A percentile compares a stretch with the other conserved stretches of the same genome.
Conservation (phyloP, 1,139 yeast species). For the Sugiyamaella paludigena region DNA sequence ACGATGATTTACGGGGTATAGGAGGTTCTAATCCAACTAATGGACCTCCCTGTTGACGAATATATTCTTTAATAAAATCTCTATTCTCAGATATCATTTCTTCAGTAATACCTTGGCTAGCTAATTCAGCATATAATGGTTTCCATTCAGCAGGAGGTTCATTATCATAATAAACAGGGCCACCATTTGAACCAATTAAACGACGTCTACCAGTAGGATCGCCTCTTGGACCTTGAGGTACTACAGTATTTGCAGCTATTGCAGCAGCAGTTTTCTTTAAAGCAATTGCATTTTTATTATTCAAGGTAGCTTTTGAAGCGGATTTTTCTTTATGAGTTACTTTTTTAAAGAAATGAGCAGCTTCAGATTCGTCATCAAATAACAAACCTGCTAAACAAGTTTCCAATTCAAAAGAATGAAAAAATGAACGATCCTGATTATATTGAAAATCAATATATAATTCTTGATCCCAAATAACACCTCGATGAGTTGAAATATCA, state of each 20-base stretch:
- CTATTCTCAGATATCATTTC: slow-evolving; percentile 88
- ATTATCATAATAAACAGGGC: slow-evolving; percentile 63
- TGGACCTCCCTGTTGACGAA: slow-evolving; percentile 76
- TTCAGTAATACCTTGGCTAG: slow-evolving; percentile 75
- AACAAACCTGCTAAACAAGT: slow-evolving; percentile 85
- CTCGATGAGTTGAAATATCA: slow-evolving; percentile 74
- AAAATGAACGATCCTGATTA: slow-evolving; percentile 89
- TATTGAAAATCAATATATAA: slow-evolving; percentile 83
- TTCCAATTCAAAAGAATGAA: slow-evolving; percentile 91
- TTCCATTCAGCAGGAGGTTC: slow-evolving; percentile 88
- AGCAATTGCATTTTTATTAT: slow-evolving; percentile 85
- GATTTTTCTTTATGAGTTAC: slow-evolving; percentile 75
- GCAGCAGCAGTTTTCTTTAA: slow-evolving; percentile 43
- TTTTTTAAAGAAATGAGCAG: slow-evolving; percentile 75
- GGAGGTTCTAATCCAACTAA: slow-evolving; percentile 86
- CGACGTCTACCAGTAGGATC: slow-evolving; percentile 44
- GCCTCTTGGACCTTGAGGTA: slow-evolving; percentile 74
- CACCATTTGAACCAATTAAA: slow-evolving; percentile 46
- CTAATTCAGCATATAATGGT: slow-evolving; percentile 68
- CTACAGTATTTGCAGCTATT: slow-evolving; percentile 40
- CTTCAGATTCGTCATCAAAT: slow-evolving; percentile 87
- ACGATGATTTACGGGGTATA: slow-evolving; percentile 57
- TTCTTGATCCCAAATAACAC: slow-evolving; percentile 97
- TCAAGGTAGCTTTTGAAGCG: slow-evolving; percentile 80
- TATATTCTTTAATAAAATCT: slow-evolving; percentile 75